Conservation (phyloP, 768 basidiomycete species). For the Tylopilus subfusipes region DNA sequence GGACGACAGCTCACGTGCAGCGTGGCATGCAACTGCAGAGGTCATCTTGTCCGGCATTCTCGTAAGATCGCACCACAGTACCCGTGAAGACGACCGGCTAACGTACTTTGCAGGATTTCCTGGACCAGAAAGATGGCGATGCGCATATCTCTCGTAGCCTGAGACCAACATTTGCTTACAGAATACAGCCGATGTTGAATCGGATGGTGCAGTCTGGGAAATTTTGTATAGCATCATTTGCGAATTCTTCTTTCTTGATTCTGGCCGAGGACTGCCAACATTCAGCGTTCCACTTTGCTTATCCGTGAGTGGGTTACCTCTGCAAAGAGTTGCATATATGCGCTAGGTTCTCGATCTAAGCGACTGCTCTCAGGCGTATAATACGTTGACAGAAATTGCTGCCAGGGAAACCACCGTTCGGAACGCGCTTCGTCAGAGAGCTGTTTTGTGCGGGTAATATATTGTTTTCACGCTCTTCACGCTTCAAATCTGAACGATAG, state of each 20-base stretch:
- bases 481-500: not conserved
- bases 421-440: slow-evolving; percentile 41
- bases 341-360: slow-evolving; percentile 15
- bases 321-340: slow-evolving; percentile 28
- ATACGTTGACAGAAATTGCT: slow-evolving; percentile 48
- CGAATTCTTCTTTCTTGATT: slow-evolving; percentile 36
- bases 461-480: not conserved
- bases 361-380: slow-evolving; percentile 44
- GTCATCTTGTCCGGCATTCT: slow-evolving; percentile 53
- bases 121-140: slow-evolving; percentile 23
- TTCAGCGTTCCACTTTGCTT: slow-evolving; percentile 26
- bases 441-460: slow-evolving; percentile 48
- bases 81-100: slow-evolving; percentile 4
- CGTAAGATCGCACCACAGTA: slow-evolving; percentile 29
- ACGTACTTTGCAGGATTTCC: slow-evolving; percentile 20
- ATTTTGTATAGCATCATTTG: slow-evolving; percentile 32
- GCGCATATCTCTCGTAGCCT: not conserved
- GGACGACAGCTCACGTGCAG: slow-evolving; percentile 20
- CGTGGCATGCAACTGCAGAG: slow-evolving; percentile 47
- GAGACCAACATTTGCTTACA: not conserved
- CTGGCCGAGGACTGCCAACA: slow-evolving; percentile 11
- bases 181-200: slow-evolving; percentile 13
- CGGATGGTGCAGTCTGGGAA: slow-evolving; percentile 27
- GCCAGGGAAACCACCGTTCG: slow-evolving; percentile 41
- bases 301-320: slow-evolving; percentile 18